Conservation (phyloP, 257 asterid genomes). For the Nicotiana knightiana region DNA sequence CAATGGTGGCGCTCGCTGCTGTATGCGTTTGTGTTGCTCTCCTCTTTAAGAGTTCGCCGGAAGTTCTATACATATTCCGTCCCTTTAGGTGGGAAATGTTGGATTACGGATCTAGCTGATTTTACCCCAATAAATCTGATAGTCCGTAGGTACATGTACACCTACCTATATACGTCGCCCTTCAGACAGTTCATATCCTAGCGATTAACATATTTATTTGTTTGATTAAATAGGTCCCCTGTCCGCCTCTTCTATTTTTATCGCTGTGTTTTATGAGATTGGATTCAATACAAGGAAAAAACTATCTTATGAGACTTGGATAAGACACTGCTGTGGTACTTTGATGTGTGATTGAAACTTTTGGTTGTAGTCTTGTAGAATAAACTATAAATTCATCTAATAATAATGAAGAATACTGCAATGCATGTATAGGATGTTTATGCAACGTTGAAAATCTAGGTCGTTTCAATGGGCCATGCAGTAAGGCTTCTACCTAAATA, state of each 20-base stretch:
- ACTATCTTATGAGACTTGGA: background rate
- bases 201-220: constrained; percentile 12
- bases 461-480: too few relatives aligned
- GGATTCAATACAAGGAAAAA: background rate
- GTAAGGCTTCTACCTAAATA: too few relatives aligned
- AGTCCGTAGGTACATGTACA: background rate
- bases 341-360: background rate
- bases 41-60: constrained; percentile 63
- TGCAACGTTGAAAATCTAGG: too few relatives aligned
- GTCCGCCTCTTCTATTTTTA: background rate
- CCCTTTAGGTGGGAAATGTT: constrained; percentile 76
- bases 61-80: constrained; percentile 44
- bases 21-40: constrained; percentile 79
- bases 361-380: background rate
- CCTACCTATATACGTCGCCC: constrained; percentile 9
- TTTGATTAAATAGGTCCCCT: background rate
- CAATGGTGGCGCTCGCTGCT: constrained; percentile 70
- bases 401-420: background rate
- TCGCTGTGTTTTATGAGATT: background rate
- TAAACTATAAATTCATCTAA: too few relatives aligned
- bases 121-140: background rate
- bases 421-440: too few relatives aligned
- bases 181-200: constrained; percentile 7
- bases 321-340: background rate
- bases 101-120: constrained; percentile 60